Evolutionary conservation across 1,284 basidiomycete species (phyloP), one percentile per base, ranked within the genome.

Genomic region (Golubevia pallescens): DNA sequence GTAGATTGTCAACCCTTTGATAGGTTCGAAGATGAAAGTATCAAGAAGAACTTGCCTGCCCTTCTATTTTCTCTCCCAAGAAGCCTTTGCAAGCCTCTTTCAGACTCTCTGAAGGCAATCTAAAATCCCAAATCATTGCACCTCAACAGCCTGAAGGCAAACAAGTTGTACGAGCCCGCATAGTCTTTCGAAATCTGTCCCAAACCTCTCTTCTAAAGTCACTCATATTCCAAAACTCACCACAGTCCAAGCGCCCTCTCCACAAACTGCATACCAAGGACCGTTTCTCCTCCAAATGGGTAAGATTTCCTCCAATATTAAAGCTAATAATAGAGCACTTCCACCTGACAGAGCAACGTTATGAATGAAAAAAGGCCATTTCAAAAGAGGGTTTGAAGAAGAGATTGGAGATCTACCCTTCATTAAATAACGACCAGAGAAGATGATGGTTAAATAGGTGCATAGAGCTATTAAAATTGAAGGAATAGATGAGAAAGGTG

Each of bases 361-460:
- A 88, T 99, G 96, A 60, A 92, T 85, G 88, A 95, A 93, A 88
- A 99, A 99, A 71, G 95, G 89, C 60, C 89, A 87, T 80, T 92
- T 94, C 71, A 83, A 71, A 38, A 38, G 34, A 60, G 52, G 48
- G 8, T 58, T 52, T 14, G 51, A 34, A 52, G 66, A 70, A 1
- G 65, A 63, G 67, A 76, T 74, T 16, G 81, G 69, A 65, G 80
- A 77, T 16, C 74, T 63, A 63, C 75, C 80, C 62, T 90, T 93
- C 95, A 97, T 97, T 79, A 93, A 86, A 77, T 90, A 90, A 80
- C 92, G 91, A 56, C 93, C 90, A 70, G 93, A 90, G 83, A 98
- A 98, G 86, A 99, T 92, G 88, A 92, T 88, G 85, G 90, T 90
- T 74, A 99, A 90, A 89, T 99, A 99, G 65, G 90, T 89, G 38